A percentile compares a stretch with the other conserved stretches of the same genome.
phyloP scores from a whole-genome alignment of 2,329 filamentous ascomycete genomes.

The Dryadomyces quercivorus region DNA sequence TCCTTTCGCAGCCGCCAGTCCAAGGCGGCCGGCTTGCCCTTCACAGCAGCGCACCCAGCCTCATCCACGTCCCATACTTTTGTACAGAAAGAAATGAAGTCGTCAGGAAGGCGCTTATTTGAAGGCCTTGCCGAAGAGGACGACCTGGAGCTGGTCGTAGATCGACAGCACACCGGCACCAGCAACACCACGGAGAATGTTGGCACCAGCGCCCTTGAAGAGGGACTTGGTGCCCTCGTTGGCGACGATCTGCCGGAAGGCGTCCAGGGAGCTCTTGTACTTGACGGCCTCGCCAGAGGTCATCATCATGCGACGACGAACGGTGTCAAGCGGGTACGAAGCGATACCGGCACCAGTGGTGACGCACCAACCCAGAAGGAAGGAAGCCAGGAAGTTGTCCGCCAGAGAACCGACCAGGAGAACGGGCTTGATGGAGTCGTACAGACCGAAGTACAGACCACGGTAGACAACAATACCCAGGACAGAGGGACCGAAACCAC shows the following conservation, averaged over 20 bases:
- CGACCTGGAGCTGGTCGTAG: slow-evolving; percentile 99
- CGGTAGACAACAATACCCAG: slow-evolving; percentile 99
- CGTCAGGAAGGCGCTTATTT: slow-evolving; percentile 34
- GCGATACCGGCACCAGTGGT: slow-evolving; percentile 99
- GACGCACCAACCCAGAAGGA: slow-evolving; percentile 96
- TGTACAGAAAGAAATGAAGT: slow-evolving; percentile 14
- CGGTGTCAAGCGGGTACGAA: slow-evolving; percentile 99
- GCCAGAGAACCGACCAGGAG: slow-evolving; percentile 81
- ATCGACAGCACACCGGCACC: slow-evolving; percentile 99
- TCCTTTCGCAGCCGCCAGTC: neutral
- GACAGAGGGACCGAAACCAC: slow-evolving; percentile 99
- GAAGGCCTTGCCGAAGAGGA: slow-evolving; percentile 99
- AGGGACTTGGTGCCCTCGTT: slow-evolving; percentile 97
- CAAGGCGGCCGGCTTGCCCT: neutral
- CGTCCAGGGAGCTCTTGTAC: slow-evolving; percentile 95
- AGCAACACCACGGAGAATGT: slow-evolving; percentile 99
- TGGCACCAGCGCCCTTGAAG: slow-evolving; percentile 99
- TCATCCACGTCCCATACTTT: slow-evolving; percentile 9
- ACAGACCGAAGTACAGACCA: slow-evolving; percentile 99
- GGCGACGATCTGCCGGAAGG: slow-evolving; percentile 90
- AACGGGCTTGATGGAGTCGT: slow-evolving; percentile 99
- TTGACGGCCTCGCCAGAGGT: slow-evolving; percentile 96
- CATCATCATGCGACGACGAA: slow-evolving; percentile 99
- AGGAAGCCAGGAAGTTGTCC: slow-evolving; percentile 99
- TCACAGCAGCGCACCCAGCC: neutral